Evolutionary conservation across 2,329 filamentous ascomycete genomes (phyloP).

Genomic region (Cyphellophora europaea): DNA sequence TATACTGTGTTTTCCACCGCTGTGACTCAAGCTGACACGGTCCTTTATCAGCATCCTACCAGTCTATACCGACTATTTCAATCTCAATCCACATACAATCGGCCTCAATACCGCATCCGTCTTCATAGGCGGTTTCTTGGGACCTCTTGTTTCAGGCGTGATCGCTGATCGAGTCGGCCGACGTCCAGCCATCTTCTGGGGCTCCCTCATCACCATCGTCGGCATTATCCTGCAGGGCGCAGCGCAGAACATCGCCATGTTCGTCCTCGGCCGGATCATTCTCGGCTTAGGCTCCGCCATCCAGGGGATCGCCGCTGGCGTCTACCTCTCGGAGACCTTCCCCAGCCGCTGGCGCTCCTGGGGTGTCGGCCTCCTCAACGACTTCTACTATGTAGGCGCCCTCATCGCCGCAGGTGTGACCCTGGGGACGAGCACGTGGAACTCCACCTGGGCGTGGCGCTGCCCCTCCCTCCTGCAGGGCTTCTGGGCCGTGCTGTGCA

Average conservation of each 20-base stretch:
- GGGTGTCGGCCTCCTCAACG: conserved; percentile 10
- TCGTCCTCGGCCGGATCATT: conserved; percentile 48
- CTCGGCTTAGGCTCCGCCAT: conserved; percentile 49
- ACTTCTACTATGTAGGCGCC: conserved; percentile 11
- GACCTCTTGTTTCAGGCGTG: conserved; percentile 15
- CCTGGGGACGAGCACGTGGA: conserved; percentile 10
- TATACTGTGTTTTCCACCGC: no score
- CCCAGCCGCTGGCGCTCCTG: conserved; percentile 9
- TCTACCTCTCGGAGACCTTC: conserved; percentile 9
- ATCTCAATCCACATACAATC: conserved; percentile 9
- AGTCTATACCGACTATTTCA: conserved; percentile 13
- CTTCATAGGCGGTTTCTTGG: conserved; percentile 19
- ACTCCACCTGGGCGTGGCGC: conserved; percentile 39
- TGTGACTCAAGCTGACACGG: no score
- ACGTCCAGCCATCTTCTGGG: conserved; percentile 14
- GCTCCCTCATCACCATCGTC: conserved; percentile 43
- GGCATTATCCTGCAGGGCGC: conserved; percentile 52
- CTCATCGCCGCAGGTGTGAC: conserved; percentile 10
- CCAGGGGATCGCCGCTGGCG: conserved; percentile 41
- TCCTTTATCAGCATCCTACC: conserved; percentile 11
- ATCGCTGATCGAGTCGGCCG: conserved; percentile 21
- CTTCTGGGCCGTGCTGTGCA: conserved; percentile 34
- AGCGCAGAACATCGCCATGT: conserved; percentile 48
- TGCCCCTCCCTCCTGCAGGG: conserved; percentile 46
- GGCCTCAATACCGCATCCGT: conserved; percentile 10